Evolutionary conservation across 495 filamentous ascomycete genomes (phyloP).

Genomic region (Articulospora tetracladia): DNA sequence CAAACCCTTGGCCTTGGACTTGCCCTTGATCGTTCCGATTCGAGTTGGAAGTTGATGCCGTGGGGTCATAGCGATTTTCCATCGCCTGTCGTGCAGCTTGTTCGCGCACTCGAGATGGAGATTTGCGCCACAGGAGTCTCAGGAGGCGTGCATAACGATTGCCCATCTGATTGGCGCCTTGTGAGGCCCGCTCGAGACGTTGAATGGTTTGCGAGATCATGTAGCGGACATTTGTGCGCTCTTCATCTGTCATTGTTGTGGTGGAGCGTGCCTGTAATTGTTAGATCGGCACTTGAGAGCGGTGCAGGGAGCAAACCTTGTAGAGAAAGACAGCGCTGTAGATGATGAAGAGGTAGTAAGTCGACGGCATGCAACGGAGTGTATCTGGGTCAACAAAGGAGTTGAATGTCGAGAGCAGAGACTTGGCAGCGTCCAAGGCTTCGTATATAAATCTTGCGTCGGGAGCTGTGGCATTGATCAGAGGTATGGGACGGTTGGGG

Average conservation of each 20-base stretch:
- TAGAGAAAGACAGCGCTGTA: slow-evolving; percentile 30
- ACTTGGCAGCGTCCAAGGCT: slow-evolving; percentile 58
- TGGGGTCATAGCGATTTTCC: neutral
- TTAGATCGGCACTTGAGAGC: neutral
- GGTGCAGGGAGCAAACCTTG: slow-evolving; percentile 10
- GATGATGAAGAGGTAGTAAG: slow-evolving; percentile 52
- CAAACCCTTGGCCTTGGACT: neutral
- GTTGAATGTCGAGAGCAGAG: slow-evolving; percentile 52
- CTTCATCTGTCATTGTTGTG: slow-evolving; percentile 27
- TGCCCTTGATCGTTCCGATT: neutral
- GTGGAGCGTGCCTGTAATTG: slow-evolving; percentile 20
- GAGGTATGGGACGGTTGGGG: slow-evolving; percentile 20
- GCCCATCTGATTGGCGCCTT: slow-evolving; percentile 26
- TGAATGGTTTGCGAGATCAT: slow-evolving; percentile 27
- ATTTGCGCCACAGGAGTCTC: slow-evolving; percentile 26
- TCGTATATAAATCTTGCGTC: slow-evolving; percentile 63
- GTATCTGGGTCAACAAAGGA: slow-evolving; percentile 50
- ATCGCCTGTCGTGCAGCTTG: neutral
- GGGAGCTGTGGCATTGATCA: slow-evolving; percentile 43
- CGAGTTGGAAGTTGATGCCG: neutral
- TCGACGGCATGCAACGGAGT: slow-evolving; percentile 55
- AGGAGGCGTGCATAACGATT: slow-evolving; percentile 23
- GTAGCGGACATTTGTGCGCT: slow-evolving; percentile 18
- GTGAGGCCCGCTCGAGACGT: slow-evolving; percentile 22
- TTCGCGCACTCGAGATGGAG: slow-evolving; percentile 6